Evolutionary conservation across 805 yeast species (phyloP), one percentile per base, ranked within the genome.

Genomic region (Monosporozyma solicola): DNA sequence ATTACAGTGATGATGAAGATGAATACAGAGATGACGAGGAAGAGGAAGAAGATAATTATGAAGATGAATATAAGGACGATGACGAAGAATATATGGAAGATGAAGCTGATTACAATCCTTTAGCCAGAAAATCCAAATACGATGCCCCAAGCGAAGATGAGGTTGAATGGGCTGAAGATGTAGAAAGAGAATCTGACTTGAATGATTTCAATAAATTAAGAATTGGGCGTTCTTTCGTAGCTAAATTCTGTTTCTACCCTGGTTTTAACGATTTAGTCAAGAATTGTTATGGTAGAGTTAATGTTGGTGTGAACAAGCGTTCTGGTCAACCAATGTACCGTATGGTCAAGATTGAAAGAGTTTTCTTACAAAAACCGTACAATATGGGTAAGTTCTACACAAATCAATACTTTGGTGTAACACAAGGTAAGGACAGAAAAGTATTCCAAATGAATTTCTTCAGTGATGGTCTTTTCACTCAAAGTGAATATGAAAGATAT

Each of bases 281-380:
- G 20, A 95, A 88, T 22, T 82, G 95, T 49, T 88, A 76, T 65
- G 95, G 91, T 37, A 80, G 91, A 59, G 83, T 94, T 52, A 90
- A 88, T 65, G 79, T 94, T 53, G 96, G 97, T 9, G 63, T 73
- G 44, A 85, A 84, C 61, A 77, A 76, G 53, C 76, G 81, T 47
- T 79, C 83, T 11, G 80, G 84, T 32, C 73, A 75, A 61, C 78
- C 84, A 10, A 79, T 80, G 51, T 92, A 94, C 70, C 78, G 97
- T 61, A 78, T 92, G 80, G 95, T 92, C 49, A 84, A 80, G 64
- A 82, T 94, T 46, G 85, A 83, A 59, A 84, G 80, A 52, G 79
- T 86, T 8, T 78, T 77, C 27, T 69, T 72, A 48, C 77, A 74
- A 47, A 76, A 72, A 56, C 80, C 82, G 16, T 82, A 82, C 63